Evolutionary conservation across 2,329 filamentous ascomycete genomes (phyloP), one percentile per base, ranked within the genome.

Genomic region (Aspergillus alliaceus): DNA sequence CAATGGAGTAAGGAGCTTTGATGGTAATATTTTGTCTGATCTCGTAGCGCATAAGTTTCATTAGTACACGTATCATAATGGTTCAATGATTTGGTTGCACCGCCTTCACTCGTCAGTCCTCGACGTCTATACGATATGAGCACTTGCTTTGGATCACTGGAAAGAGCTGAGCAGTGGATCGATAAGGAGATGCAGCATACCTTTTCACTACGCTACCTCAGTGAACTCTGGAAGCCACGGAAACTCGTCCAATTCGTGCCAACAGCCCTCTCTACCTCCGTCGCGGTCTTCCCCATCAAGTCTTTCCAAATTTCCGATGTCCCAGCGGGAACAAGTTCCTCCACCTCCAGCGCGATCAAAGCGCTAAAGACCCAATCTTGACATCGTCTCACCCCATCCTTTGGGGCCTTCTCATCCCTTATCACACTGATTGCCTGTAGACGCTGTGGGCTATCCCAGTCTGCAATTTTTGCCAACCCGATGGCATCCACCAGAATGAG

Each of bases 1-100:
- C 78, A 82, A 49, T 84, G 80, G 79, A 70, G 66, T 8, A 82
- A 81, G 63, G 76, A 59, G 58, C 32, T 44, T 1, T 79, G 79
- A 65, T 49, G 49, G 34, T 6, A 15, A 18, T 20, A 9, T 4
- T 8, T 47, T 31, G 29, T 9, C 25, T 42, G 25, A 27, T 27
- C 9, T 47, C 25, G 27, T n/a, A 47, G 18, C 24, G 25, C 25
- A 31, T 31, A 3, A 29, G 25, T 31, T 5, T n/a, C 15, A 24
- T 25, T 15, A 24, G 14, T 25, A 42, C 20, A 42, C 39, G 22
- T 27, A 42, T 24, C 4, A 22, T 14, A 14, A 42, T 25, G 39
- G 39, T 25, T 18, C 25, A 42, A 25, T 42, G 39, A 4, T 8
- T 42, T 24, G n/a, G 22, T 14, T n/a, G 20, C 22, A 42, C 9